Conservation (phyloP, 345 rosid genomes). For the Populus simonii region DNA sequence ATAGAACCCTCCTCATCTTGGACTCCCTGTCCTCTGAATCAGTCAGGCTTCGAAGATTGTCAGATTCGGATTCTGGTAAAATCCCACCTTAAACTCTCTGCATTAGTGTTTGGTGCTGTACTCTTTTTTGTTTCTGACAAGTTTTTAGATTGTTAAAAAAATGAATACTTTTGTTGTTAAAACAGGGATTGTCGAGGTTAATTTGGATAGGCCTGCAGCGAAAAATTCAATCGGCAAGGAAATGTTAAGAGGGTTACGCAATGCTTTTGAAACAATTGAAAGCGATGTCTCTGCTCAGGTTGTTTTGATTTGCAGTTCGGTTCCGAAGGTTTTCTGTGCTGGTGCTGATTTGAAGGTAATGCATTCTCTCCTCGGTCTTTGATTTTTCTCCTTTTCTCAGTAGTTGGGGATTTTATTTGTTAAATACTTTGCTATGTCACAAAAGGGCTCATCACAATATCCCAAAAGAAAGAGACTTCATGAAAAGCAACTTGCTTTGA, state of each 20-base stretch:
- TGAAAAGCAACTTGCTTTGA: not conserved
- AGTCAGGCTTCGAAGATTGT: conserved; percentile 56
- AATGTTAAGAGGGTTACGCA: conserved; percentile 62
- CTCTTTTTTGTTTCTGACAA: not conserved
- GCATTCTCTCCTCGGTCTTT: not conserved
- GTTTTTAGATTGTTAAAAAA: not conserved
- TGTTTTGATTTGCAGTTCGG: conserved; percentile 64
- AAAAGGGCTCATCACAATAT: not conserved
- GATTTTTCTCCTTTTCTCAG: not conserved
- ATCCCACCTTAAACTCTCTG: not conserved
- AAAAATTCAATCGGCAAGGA: conserved; percentile 80
- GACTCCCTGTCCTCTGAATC: conserved; percentile 58
- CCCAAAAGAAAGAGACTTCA: not conserved
- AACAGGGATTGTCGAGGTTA: conserved; percentile 79
- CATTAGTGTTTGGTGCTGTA: not conserved
- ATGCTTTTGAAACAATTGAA: conserved; percentile 50
- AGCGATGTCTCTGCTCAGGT: conserved; percentile 61
- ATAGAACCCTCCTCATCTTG: conserved; percentile 64
- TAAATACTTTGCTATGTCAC: not conserved
- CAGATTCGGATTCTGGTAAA: conserved; percentile 60
- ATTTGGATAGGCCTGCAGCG: conserved; percentile 58
- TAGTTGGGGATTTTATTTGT: not conserved
- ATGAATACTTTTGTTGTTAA: not conserved
- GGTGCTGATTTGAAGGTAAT: conserved; percentile 94
- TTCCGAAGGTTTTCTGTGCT: conserved; percentile 81